Evolutionary conservation across 495 filamentous ascomycete genomes (phyloP).

Genomic region (Penicillium roqueforti): DNA sequence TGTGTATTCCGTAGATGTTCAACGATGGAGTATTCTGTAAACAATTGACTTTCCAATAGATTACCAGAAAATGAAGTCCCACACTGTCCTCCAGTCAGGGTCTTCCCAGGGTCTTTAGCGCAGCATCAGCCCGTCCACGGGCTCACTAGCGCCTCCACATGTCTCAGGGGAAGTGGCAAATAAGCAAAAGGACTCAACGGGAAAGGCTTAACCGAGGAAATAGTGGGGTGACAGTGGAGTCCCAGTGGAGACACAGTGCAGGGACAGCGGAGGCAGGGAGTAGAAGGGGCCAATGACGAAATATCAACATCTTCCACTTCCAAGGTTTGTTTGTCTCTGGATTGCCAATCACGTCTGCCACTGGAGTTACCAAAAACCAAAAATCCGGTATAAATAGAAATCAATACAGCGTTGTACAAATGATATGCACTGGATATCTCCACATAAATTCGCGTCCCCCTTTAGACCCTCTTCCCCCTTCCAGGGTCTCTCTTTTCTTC

Average conservation of each 20-base stretch:
- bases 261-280: not conserved
- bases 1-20: too few relatives aligned
- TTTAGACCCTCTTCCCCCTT: slow-evolving; percentile 13
- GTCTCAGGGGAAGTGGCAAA: slow-evolving; percentile 12
- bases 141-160: not conserved
- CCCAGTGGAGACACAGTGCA: too few relatives aligned
- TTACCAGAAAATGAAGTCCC: not conserved
- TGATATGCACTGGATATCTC: not conserved
- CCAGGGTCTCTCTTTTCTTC: slow-evolving; percentile 16
- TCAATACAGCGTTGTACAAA: not conserved
- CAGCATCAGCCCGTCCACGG: not conserved
- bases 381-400: not conserved
- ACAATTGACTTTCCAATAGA: not conserved
- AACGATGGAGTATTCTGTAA: too few relatives aligned
- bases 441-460: slow-evolving; percentile 6
- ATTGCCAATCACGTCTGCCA: not conserved
- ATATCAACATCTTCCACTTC: not conserved
- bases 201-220: not conserved
- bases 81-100: slow-evolving; percentile 2
- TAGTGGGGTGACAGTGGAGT: too few relatives aligned
- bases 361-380: not conserved
- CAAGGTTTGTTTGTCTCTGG: not conserved
- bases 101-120: not conserved
- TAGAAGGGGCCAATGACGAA: not conserved
- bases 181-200: not conserved